Conservation (phyloP, 257 asterid genomes). For the Solanum megistacrolobum region DNA sequence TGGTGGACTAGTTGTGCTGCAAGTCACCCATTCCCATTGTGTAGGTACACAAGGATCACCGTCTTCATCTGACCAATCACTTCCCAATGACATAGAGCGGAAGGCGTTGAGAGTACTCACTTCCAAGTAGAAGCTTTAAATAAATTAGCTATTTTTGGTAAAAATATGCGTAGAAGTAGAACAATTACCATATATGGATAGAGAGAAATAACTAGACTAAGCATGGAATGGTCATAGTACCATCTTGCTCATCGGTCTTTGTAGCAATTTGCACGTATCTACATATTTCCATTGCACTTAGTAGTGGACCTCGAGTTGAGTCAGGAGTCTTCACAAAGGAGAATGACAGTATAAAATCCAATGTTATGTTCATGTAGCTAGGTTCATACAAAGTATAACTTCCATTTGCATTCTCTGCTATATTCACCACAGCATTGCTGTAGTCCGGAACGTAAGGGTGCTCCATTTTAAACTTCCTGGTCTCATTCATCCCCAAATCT, state of each 20-base stretch:
- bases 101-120: conserved; percentile 52
- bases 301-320: conserved; percentile 70
- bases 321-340: conserved; percentile 65
- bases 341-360: conserved; percentile 75
- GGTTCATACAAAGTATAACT: conserved; percentile 87
- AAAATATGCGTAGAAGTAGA: neutral
- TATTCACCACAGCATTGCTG: conserved; percentile 89
- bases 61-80: conserved; percentile 40
- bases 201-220: neutral
- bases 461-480: conserved; percentile 73
- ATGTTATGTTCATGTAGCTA: conserved; percentile 81
- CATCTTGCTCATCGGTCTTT: conserved; percentile 65
- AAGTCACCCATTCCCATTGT: conserved; percentile 79
- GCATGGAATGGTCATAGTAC: conserved; percentile 18
- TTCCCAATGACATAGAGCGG: conserved; percentile 32
- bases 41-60: conserved; percentile 92
- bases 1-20: conserved; percentile 67
- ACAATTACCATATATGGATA: neutral
- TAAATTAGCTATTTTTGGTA: conserved; percentile 7
- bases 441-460: conserved; percentile 72
- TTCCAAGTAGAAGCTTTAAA: conserved; percentile 23
- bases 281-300: conserved; percentile 85
- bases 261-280: conserved; percentile 60
- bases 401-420: conserved; percentile 92
- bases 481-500: conserved; percentile 54